phyloP scores from a whole-genome alignment of 257 asterid genomes.

The Jaltomata sinuosa region DNA sequence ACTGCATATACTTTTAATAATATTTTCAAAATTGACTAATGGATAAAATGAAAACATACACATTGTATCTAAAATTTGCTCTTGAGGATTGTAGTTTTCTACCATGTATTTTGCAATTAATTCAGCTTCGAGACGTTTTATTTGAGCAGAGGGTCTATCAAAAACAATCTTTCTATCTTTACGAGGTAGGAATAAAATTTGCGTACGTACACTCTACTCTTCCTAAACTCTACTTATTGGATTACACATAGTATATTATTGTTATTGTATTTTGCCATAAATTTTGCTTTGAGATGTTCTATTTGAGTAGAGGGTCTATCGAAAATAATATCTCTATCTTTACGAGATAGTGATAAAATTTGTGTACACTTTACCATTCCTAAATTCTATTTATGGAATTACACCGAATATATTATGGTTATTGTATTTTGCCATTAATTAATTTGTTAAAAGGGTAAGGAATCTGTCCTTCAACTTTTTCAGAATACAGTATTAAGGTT shows the following conservation, averaged over 20 bases:
- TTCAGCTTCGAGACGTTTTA: background rate
- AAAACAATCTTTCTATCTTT: background rate
- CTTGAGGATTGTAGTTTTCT: background rate
- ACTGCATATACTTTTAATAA: too few relatives aligned
- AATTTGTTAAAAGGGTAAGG: background rate
- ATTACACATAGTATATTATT: background rate
- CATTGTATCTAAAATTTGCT: background rate
- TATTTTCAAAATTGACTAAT: too few relatives aligned
- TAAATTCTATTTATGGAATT: background rate
- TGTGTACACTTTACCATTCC: rapidly evolving
- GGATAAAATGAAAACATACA: background rate
- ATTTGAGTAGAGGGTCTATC: background rate
- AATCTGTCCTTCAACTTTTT: background rate
- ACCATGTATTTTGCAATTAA: background rate
- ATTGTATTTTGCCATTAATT: background rate
- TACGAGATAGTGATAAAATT: background rate
- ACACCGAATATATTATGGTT: background rate
- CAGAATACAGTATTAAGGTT: background rate
- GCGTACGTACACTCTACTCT: rapidly evolving
- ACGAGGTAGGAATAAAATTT: background rate
- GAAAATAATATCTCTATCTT: background rate
- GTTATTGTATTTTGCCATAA: background rate
- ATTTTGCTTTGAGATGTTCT: background rate
- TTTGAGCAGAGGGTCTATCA: background rate
- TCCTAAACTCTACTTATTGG: background rate